Base-by-base conservation (phyloP, 495 filamentous ascomycete species). In the Diplogelasinospora grovesii region DNA sequence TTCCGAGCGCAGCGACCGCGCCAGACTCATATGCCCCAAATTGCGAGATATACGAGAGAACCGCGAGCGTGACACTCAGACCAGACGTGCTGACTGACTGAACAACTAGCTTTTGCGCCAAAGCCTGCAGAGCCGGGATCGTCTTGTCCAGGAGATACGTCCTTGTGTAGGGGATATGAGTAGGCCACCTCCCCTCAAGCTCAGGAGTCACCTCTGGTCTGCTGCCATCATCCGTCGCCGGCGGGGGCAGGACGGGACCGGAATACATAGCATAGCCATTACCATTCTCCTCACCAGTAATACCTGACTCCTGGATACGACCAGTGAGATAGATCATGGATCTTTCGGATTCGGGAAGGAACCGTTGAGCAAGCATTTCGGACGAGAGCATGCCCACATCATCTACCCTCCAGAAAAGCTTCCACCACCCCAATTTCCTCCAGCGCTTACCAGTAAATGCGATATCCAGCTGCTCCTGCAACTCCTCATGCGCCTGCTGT, bases 391-490 rank as follows among this genome's bases (percentile, higher is more conserved):
- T 81, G 21, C 74, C 71, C 26, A 98, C 87, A 49, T 97, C 90
- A 58, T 97, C 92, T 31, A 86, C 86, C 9, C 83, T 81, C 87
- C 88, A 96, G 53, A 94, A 81, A 9, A 98, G 77, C 56, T 93
- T 94, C 85, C 86, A 97, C 92, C 90, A 98, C 8, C 75, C 72
- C 1, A 95, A 67, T 13, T 77, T 81, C 2, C 71, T 69, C 90
- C 90, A 97, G 19, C 73, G 61, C 26, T 64, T 68, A 25, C 77
- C 77, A 9, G 73, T 58, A 50, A 95, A 90, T 4, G 84, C 87
- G 22, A 68, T 57, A 40, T 87, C 81, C 1, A 97, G 78, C 22
- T 83, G 74, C 45, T 81, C 70, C 34, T 85, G 82, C 4, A 97
- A 75, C 53, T 98, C 90, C 1, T 77, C 74, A 54, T 98, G 92